A percentile compares a stretch with the other conserved stretches of the same genome.
phyloP scores from a whole-genome alignment of 345 rosid species.

The Salix purpurea region DNA sequence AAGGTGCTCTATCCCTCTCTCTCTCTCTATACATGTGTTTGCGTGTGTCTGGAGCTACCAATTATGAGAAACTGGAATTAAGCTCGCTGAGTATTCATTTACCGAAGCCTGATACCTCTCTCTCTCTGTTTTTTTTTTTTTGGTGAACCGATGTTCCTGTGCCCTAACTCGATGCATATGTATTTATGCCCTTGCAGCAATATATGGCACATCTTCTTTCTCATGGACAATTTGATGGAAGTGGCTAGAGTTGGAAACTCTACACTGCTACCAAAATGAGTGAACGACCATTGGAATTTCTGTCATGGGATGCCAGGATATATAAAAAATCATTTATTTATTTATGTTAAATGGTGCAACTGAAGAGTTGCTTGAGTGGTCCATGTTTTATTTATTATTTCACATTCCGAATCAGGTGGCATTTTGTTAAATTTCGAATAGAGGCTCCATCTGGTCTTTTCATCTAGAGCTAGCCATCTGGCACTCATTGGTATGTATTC shows the following conservation, averaged over 20 bases:
- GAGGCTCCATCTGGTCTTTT: neutral
- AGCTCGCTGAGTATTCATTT: neutral
- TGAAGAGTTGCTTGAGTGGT: neutral
- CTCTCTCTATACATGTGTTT: no score
- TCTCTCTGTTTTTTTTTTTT: neutral
- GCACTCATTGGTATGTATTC: neutral
- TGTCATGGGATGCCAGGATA: neutral
- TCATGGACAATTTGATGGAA: slow-evolving; percentile 75
- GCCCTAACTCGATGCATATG: neutral
- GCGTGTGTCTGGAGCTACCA: neutral
- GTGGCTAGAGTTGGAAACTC: slow-evolving; percentile 36
- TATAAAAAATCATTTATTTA: no score
- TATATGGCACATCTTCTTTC: slow-evolving; percentile 93
- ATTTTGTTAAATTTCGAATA: neutral
- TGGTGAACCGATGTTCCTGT: neutral
- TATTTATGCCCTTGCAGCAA: slow-evolving; percentile 52
- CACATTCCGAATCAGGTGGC: neutral
- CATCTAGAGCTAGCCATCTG: neutral
- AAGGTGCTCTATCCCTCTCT: no score
- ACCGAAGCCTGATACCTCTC: neutral
- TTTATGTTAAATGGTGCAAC: no score
- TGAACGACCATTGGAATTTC: neutral
- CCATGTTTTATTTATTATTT: neutral
- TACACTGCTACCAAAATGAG: neutral
- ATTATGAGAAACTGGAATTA: neutral